Evolutionary conservation across 1,139 yeast species (phyloP), one percentile per base, ranked within the genome.

Genomic region (Ogataea hybrid): DNA sequence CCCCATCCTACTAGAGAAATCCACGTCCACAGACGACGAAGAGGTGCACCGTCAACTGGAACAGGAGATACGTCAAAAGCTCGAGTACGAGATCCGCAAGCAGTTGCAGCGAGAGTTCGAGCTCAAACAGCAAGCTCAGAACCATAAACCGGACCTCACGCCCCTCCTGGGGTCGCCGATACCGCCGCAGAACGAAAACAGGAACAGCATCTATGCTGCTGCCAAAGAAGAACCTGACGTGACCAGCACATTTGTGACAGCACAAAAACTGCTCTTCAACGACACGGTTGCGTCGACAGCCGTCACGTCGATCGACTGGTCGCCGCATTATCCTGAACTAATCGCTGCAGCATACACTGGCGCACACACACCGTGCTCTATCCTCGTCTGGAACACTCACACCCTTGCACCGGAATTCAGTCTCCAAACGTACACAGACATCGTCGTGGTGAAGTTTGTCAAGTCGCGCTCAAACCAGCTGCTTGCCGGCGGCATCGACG

Each of bases 381-480:
- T 70, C 1, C 51, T 69, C 1, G 49, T 71, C 2, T 69, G 67
- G 57, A 62, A 64, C 45, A 39, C 57, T 7, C 56, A 53, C 17
- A 50, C 40, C 21, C 43, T 56, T 5, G 51, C 62, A 25, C 69
- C 72, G 1, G 72, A 68, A 43, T 68, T 59, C 51, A 64, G 64
- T 41, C 56, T 75, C 11, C 62, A 65, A 21, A 55, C 68, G 1
- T 67, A 71, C 21, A 50, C 67, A 7, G 46, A 51, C 4, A 53
- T 71, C 10, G 31, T 44, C 1, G 35, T 48, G 6, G 56, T 53
- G n/a, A 48, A 46, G 40, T 57, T 58, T 37, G 31, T 49, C 11
- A 45, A 47, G 10, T 35, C 44, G 15, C 48, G 46, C 23, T 47
- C 59, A 4, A 52, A 54, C 32, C 48, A 46, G 29, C 48, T 58